Percentiles rank a stretch among this genome's conserved stretches.
Evolutionary conservation across 768 basidiomycete species (phyloP).

Genomic region (Terana coerulea): DNA sequence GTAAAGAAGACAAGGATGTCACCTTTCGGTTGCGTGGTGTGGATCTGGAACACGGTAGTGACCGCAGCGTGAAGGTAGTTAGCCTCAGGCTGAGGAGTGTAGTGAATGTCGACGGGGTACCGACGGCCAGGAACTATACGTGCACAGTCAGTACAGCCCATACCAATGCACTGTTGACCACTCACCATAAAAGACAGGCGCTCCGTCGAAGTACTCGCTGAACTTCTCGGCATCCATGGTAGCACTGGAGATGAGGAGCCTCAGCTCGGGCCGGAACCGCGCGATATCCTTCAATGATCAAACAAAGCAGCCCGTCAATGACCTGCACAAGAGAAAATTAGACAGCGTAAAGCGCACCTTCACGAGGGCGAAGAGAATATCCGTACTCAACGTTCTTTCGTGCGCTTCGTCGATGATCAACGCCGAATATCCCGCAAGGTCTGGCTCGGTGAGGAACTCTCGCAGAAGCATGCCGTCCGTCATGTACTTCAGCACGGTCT

Average conservation of each 20-base stretch:
- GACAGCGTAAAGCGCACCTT: constrained; percentile 65
- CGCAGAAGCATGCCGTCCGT: constrained; percentile 98
- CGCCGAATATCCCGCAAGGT: constrained; percentile 90
- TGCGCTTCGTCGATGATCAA: constrained; percentile 99
- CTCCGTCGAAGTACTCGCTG: constrained; percentile 94
- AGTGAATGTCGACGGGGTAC: constrained; percentile 97
- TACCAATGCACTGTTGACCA: background rate
- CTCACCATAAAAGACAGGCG: constrained; percentile 90
- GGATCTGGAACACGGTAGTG: constrained; percentile 98
- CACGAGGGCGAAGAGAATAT: constrained; percentile 96
- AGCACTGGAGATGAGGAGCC: constrained; percentile 91
- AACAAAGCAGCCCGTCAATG: constrained; percentile 18
- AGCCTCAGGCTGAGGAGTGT: constrained; percentile 98
- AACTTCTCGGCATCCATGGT: constrained; percentile 99
- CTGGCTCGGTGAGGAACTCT: constrained; percentile 97
- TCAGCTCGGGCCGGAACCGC: constrained; percentile 90
- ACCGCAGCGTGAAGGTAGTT: constrained; percentile 99
- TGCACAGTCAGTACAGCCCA: background rate
- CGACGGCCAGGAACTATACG: constrained; percentile 87
- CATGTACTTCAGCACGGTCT: constrained; percentile 99
- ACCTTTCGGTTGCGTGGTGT: constrained; percentile 96
- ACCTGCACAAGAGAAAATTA: constrained; percentile 18
- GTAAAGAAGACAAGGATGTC: constrained; percentile 98
- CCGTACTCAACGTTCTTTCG: constrained; percentile 95
- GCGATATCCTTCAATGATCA: constrained; percentile 80